Evolutionary conservation across 1,284 basidiomycete species (phyloP), one percentile per base, ranked within the genome.

Genomic region (Sanghuangporus sanghuang): DNA sequence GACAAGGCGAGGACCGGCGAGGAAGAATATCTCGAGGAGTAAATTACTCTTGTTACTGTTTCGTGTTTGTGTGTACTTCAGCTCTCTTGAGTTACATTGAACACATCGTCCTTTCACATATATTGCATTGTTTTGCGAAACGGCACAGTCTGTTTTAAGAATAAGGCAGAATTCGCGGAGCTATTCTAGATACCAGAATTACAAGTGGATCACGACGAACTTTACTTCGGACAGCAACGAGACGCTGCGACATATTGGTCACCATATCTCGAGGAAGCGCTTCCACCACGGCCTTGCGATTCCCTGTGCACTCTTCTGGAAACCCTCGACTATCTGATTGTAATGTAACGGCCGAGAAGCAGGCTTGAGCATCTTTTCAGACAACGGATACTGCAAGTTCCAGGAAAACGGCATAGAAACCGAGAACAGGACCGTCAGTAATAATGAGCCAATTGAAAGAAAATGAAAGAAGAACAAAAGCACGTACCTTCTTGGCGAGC

Each of bases 271-370:
- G 68, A 92, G 86, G 74, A 92, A 89, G 48, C 88, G 76, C 73
- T 92, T 90, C 89, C 89, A 92, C 86, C 86, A 86, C 2, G 89
- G 88, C 53, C 90, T 77, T 23, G 80, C 80, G 57, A 90, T 87
- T n/a, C 89, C 89, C 70, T 85, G 77, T 2, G 84, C 81, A 69
- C 86, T 89, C 74, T 87, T 89, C 66, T 89, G 83, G 67, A 86
- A 85, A 3, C 84, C 90, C 68, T 89, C 87, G 1, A 84, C 78
- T 16, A 92, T 78, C 42, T 87, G 83, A 48, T 83, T 79, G 69
- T 92, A 92, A 73, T 92, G 84, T 60, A 79, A 74, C 18, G 89
- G 89, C 72, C 82, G 82, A 7, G 89, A 90, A 11, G 83, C 81
- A 2, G 90, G 90, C 58, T 81, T 78, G 54, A 90, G 71, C 44